Conservation (phyloP, 805 yeast genomes). For the Komagataella mondaviorum region DNA sequence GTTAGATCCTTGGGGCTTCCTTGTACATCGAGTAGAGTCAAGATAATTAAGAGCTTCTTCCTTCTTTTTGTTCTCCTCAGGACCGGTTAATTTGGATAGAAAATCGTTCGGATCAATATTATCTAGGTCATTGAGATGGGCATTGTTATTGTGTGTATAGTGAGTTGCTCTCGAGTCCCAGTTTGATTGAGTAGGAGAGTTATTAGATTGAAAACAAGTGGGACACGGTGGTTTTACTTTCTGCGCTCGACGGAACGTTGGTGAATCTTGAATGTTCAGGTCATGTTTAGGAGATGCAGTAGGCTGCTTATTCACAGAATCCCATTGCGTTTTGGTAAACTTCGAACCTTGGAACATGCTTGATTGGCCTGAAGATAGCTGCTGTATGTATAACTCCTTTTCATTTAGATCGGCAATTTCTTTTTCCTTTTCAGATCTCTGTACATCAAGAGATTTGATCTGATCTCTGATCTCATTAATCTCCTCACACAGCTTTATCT, state of each 20-base stretch:
- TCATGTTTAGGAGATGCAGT: neutral
- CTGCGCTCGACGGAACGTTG: neutral
- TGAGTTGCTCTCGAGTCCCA: neutral
- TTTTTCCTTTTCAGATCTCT: neutral
- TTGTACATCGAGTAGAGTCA: neutral
- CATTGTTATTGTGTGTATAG: neutral
- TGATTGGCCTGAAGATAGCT: neutral
- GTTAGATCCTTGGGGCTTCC: neutral
- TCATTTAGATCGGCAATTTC: neutral
- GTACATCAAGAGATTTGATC: neutral
- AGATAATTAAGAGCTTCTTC: neutral
- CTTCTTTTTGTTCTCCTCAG: neutral
- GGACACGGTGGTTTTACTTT: neutral
- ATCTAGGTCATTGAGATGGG: neutral
- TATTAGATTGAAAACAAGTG: neutral
- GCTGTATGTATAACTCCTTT: neutral
- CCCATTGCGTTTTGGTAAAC: neutral
- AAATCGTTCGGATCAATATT: neutral
- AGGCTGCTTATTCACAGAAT: neutral
- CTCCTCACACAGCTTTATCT: neutral
- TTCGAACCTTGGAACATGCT: neutral
- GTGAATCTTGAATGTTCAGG: neutral
- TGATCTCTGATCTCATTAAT: neutral
- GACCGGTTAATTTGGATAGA: neutral
- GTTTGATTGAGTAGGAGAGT: neutral